Percentiles rank a stretch among this genome's conserved stretches.
These are phyloP conservation scores for Mycena citricolor DNA, from an alignment of 1,284 basidiomycete species.

Conservation along the genomic window DNA sequence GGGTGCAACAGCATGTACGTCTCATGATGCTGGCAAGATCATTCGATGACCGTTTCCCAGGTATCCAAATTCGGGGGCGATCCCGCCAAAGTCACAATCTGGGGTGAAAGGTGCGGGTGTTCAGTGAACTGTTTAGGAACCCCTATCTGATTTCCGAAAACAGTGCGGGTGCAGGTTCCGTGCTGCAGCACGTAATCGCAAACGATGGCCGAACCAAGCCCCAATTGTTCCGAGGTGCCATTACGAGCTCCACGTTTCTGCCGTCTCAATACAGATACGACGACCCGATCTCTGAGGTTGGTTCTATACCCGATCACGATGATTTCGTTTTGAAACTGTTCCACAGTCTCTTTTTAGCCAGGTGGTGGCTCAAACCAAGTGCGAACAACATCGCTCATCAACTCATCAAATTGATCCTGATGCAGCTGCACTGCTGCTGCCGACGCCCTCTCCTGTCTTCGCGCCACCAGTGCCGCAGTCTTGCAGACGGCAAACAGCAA, in stretches of 20 bases:
- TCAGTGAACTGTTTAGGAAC: too few species aligned
- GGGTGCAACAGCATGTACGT: constrained; percentile 33
- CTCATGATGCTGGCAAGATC: background rate
- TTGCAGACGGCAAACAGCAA: constrained; percentile 26
- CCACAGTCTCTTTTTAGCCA: constrained; percentile 27
- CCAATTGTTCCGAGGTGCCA: constrained; percentile 43
- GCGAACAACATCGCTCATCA: too few species aligned
- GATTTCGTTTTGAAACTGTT: background rate
- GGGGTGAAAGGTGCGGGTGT: constrained; percentile 34
- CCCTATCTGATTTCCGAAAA: background rate
- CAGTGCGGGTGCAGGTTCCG: constrained; percentile 36
- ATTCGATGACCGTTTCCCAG: background rate
- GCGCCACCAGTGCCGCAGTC: constrained; percentile 18
- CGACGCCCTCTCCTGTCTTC: constrained; percentile 30
- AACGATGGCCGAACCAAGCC: constrained; percentile 39
- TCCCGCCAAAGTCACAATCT: constrained; percentile 32
- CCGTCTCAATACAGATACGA: constrained; percentile 48
- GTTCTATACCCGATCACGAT: constrained; percentile 1
- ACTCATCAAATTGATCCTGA: constrained; percentile 33
- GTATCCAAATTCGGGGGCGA: constrained; percentile 31
- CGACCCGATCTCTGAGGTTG: constrained; percentile 43
- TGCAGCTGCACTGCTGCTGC: constrained; percentile 27
- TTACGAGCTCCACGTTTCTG: constrained; percentile 45
- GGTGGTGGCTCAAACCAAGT: constrained; percentile 24
- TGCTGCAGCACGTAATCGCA: constrained; percentile 40